Conservation (phyloP, 257 asterid species). For the Solanum appendiculatum region DNA sequence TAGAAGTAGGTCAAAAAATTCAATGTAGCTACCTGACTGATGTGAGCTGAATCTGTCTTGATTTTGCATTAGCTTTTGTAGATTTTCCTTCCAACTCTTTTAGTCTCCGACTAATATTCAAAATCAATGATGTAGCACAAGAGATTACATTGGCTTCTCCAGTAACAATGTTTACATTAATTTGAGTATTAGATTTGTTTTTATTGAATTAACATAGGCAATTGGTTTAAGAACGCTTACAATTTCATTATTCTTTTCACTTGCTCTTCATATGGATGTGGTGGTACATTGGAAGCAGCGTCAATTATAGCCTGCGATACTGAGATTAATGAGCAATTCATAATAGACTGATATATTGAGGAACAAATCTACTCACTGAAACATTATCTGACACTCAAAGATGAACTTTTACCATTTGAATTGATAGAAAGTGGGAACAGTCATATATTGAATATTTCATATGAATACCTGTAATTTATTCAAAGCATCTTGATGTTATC, state of each 20-base stretch:
- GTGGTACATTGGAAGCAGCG: slow-evolving; percentile 85
- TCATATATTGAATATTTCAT: background rate
- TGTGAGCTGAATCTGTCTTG: too few relatives aligned
- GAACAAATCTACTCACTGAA: background rate
- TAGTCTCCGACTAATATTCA: too few relatives aligned
- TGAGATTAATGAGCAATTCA: slow-evolving; percentile 1
- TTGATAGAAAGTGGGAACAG: background rate
- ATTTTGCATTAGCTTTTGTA: too few relatives aligned
- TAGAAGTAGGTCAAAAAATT: too few relatives aligned
- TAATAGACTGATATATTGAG: background rate
- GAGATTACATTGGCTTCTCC: too few relatives aligned
- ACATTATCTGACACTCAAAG: background rate
- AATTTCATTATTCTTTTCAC: slow-evolving; percentile 47
- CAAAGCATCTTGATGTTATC: slow-evolving; percentile 72
- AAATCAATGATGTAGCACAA: too few relatives aligned
- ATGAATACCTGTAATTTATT: slow-evolving; percentile 71
- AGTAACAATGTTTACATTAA: too few relatives aligned
- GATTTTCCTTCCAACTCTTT: too few relatives aligned
- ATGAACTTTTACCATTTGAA: background rate
- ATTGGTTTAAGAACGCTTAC: slow-evolving; percentile 36
- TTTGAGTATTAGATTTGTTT: too few relatives aligned
- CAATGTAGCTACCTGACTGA: too few relatives aligned
- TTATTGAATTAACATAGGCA: background rate
- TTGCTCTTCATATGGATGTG: slow-evolving; percentile 75
- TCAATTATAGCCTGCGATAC: slow-evolving; percentile 73